Base-by-base conservation (phyloP, 805 yeast species). In the Candida silvatica region DNA sequence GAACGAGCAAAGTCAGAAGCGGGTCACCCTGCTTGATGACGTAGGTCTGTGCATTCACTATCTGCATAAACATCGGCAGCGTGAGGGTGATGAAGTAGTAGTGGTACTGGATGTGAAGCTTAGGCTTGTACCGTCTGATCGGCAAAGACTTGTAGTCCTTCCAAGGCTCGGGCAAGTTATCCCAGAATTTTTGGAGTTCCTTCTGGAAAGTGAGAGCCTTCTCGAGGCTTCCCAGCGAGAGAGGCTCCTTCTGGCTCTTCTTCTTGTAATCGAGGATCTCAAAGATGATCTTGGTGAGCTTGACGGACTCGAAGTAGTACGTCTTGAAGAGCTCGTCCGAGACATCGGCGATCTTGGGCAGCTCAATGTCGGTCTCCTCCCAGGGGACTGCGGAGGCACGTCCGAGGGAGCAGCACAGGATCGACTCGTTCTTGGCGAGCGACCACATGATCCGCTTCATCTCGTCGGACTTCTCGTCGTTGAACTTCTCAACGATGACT, bases 401-500 rank as follows among this genome's bases (percentile, higher is more conserved):
- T 12, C 73, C 74, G 48, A 68, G 62, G 6, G 66, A 62, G 26
- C 67, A 55, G 40, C 70, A 61, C 17, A 66, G 37, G 0, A 61
- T 49, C 25, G 62, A 51, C 42, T 67, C 74, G 20, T 50, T 48
- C 34, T 64, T 66, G 27, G 64, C 59, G 20, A 69, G 36, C 0
- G 72, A 54, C 73, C 74, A 69, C 49, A 61, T 46, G n/a, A 62
- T 52, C 25, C 67, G 44, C 32, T 58, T 60, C 59, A 56, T 59
- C 26, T 62, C 67, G 31, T 63, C 66, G 3, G 58, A 54, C 29
- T 54, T 55, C n/a, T 50, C 56, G 20, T 40, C 46, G 20, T 46
- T 51, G 32, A 59, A 59, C 37, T 57, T 59, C 32, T 53, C 48
- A 6, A 58, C 61, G 22, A 60, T 59, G 20, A 61, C 48, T 31